Conservation (phyloP, 805 yeast genomes). For the Allodekkera sacchari region DNA sequence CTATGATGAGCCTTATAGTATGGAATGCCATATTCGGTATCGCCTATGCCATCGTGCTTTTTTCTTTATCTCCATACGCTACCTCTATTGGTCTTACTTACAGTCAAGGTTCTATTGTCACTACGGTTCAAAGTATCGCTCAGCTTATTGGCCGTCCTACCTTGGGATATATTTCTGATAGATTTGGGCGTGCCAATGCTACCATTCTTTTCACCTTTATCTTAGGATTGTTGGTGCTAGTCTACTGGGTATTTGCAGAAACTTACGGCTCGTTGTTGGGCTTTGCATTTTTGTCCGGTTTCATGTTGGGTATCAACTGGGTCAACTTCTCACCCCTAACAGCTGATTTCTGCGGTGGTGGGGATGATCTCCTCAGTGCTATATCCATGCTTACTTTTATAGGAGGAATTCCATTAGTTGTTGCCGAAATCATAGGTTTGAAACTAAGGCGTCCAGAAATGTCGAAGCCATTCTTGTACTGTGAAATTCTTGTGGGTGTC, state of each 20-base stretch:
- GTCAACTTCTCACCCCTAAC: constrained; percentile 27
- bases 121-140: constrained; percentile 38
- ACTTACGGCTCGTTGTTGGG: constrained; percentile 33
- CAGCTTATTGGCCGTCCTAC: constrained; percentile 44
- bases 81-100: constrained; percentile 38
- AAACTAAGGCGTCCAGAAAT: constrained; percentile 15
- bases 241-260: constrained; percentile 41
- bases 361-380: constrained; percentile 22
- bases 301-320: constrained; percentile 38
- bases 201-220: constrained; percentile 29
- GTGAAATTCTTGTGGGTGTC: constrained; percentile 51
- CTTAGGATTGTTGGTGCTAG: constrained; percentile 30
- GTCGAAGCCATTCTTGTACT: constrained; percentile 41
- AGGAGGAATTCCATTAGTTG: constrained; percentile 24
- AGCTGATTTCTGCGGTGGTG: constrained; percentile 28
- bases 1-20: constrained; percentile 15
- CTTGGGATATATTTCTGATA: constrained; percentile 39
- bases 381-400: constrained; percentile 18
- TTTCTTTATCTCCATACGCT: constrained; percentile 41
- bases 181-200: constrained; percentile 38
- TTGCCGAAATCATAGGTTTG: constrained; percentile 27
- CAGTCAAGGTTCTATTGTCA: constrained; percentile 37
- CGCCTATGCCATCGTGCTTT: constrained; percentile 30
- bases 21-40: constrained; percentile 22
- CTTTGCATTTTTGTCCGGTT: constrained; percentile 37